Percentiles rank a stretch among this genome's conserved stretches.
Conservation (phyloP, 352 stramenopile species). For the Globisporangium mamillatum region DNA sequence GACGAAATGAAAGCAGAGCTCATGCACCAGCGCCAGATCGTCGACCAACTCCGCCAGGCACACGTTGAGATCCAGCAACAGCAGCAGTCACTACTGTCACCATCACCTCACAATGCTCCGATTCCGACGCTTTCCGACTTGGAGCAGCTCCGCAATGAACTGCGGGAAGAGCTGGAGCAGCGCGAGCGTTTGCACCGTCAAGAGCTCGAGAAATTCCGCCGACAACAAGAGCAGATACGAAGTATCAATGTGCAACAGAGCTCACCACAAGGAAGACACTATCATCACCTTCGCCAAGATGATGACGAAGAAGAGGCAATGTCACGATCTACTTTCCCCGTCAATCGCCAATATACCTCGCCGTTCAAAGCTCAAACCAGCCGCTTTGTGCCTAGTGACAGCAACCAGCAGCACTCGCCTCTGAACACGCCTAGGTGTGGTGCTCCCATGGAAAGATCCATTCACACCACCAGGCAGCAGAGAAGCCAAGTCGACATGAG, state of each 20-base stretch:
- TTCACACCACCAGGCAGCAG: neutral
- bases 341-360: neutral
- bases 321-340: neutral
- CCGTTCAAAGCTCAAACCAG: neutral
- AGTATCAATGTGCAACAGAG: neutral
- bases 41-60: constrained; percentile 46
- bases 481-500: neutral
- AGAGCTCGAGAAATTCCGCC: constrained; percentile 37
- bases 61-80: constrained; percentile 48
- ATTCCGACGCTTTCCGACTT: constrained; percentile 45
- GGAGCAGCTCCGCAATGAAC: constrained; percentile 51
- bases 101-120: neutral
- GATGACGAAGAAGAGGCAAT: neutral
- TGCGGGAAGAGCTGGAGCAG: constrained; percentile 48
- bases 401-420: neutral
- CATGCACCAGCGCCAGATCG: constrained; percentile 41
- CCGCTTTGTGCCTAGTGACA: neutral
- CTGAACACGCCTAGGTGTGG: neutral
- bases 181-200: constrained; percentile 46
- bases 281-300: neutral
- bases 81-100: constrained; percentile 10
- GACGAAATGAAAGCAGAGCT: constrained; percentile 55
- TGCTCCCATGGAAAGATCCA: neutral
- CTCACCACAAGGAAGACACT: neutral
- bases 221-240: constrained; percentile 24